These are phyloP conservation scores for Verbena officinalis DNA, from an alignment of 257 asterid species.

Conservation along the genomic window DNA sequence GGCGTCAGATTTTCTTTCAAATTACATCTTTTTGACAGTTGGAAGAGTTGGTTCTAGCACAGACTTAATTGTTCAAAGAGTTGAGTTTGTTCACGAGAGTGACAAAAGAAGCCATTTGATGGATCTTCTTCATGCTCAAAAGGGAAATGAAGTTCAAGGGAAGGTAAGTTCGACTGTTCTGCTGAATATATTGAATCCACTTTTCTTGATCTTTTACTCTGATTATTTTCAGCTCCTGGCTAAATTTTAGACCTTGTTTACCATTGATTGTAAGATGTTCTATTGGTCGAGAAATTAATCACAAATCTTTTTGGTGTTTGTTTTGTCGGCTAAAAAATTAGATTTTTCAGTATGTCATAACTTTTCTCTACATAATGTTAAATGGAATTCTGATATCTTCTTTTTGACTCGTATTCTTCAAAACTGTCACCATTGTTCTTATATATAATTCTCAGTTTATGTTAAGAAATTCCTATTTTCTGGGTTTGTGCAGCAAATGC, in stretches of 20 bases:
- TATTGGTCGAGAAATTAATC: too few relatives aligned
- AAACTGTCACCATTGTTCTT: not conserved
- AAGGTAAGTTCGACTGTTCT: slow-evolving; percentile 48
- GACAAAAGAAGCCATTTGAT: slow-evolving; percentile 87
- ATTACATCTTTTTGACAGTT: slow-evolving; percentile 82
- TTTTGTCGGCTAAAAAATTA: not conserved
- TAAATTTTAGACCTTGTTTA: slow-evolving; percentile 1
- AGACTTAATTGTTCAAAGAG: slow-evolving; percentile 80
- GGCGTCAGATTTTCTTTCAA: slow-evolving; percentile 88
- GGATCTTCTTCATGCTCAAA: slow-evolving; percentile 89
- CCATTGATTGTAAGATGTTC: slow-evolving; percentile 1
- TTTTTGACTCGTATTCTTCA: not conserved
- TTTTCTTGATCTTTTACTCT: not conserved
- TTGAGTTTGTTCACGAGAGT: slow-evolving; percentile 70
- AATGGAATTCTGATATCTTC: not conserved
- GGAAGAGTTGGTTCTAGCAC: slow-evolving; percentile 96
- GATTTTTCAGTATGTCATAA: not conserved
- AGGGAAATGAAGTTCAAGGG: slow-evolving; percentile 55
- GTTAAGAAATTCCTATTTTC: slow-evolving; percentile 9
- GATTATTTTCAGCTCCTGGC: not conserved
- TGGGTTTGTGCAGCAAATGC: slow-evolving; percentile 65
- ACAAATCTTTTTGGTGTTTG: not conserved
- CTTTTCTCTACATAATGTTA: not conserved
- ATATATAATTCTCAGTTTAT: slow-evolving; percentile 7
- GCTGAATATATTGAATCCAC: slow-evolving; percentile 13